phyloP scores from a whole-genome alignment of 2,329 filamentous ascomycete species.

The Monosporascus sp. region DNA sequence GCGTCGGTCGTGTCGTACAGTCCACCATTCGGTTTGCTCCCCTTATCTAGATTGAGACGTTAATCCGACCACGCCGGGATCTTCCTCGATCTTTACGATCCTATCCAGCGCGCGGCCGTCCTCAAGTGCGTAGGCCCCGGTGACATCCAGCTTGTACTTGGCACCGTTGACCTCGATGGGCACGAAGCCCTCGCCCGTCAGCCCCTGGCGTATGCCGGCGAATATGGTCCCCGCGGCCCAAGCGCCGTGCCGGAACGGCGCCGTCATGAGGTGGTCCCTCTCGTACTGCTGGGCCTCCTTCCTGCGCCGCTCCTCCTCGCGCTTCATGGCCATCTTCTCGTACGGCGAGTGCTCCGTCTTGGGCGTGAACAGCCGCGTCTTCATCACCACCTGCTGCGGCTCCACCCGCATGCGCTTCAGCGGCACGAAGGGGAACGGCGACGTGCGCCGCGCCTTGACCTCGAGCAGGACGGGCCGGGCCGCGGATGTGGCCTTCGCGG shows the following conservation, averaged over 20 bases:
- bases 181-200: slow-evolving; percentile 53
- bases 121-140: slow-evolving; percentile 53
- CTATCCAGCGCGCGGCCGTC: slow-evolving; percentile 54
- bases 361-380: slow-evolving; percentile 28
- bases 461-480: slow-evolving; percentile 42
- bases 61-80: slow-evolving; percentile 9
- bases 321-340: slow-evolving; percentile 24
- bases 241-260: slow-evolving; percentile 49
- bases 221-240: slow-evolving; percentile 38
- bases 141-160: slow-evolving; percentile 54
- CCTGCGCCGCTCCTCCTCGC: slow-evolving; percentile 31
- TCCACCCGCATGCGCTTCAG: slow-evolving; percentile 36
- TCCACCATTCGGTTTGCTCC: background rate
- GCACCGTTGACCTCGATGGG: slow-evolving; percentile 42
- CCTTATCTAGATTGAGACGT: background rate
- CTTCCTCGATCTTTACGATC: slow-evolving; percentile 36
- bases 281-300: slow-evolving; percentile 44
- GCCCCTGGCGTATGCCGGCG: slow-evolving; percentile 41
- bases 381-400: slow-evolving; percentile 32
- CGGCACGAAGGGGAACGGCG: slow-evolving; percentile 39
- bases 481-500: slow-evolving; percentile 8
- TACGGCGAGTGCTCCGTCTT: slow-evolving; percentile 6
- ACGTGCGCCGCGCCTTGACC: slow-evolving; percentile 43
- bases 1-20: background rate
- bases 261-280: slow-evolving; percentile 50